Evolutionary conservation across 2,329 filamentous ascomycete species (phyloP).

Genomic region (Alternaria novae-zelandiae): DNA sequence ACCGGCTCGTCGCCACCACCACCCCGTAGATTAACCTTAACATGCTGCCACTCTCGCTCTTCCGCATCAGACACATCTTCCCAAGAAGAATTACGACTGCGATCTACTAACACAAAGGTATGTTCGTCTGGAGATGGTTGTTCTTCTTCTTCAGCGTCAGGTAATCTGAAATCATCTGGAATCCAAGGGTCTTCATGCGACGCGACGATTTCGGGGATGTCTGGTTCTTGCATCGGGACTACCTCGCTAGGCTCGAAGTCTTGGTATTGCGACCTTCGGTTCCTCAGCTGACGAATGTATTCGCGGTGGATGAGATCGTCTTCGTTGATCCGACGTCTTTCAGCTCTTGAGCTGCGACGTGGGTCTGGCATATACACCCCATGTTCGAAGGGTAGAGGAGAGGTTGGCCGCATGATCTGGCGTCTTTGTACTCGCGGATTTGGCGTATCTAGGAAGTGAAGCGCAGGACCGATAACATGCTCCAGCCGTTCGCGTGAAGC

Average conservation of each 20-base stretch:
- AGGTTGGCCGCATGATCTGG: neutral
- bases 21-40: neutral
- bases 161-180: neutral
- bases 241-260: neutral
- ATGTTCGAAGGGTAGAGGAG: neutral
- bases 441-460: neutral
- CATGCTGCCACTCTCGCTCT: neutral
- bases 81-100: neutral
- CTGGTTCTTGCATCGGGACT: neutral
- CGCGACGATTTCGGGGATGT: neutral
- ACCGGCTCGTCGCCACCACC: neutral
- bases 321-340: neutral
- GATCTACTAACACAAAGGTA: neutral
- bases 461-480: neutral
- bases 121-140: neutral
- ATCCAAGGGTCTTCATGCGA: neutral
- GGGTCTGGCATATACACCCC: neutral
- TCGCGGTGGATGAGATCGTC: neutral
- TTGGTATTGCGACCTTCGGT: neutral
- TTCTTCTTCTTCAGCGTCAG: neutral
- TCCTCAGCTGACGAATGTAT: neutral
- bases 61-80: neutral
- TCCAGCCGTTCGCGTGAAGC: neutral
- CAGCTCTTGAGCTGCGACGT: neutral
- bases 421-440: neutral